A percentile compares a stretch with the other conserved stretches of the same genome.
These are phyloP conservation scores for Protea cynaroides DNA, from an alignment of 164 flowering plant genomes.

Conservation along the genomic window DNA sequence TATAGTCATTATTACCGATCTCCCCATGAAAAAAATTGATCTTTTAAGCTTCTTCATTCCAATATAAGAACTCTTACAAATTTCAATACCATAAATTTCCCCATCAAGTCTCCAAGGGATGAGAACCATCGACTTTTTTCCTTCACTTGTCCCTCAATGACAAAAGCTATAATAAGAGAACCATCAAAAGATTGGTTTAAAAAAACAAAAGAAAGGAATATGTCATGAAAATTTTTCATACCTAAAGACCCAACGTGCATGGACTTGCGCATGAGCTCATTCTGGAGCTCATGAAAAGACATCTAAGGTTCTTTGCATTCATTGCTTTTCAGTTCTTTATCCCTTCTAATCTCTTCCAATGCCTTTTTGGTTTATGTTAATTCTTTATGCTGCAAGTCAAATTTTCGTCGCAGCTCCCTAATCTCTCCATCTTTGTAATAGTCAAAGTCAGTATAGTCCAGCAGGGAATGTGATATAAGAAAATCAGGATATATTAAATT, in stretches of 20 bases:
- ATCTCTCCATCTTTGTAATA: constrained; percentile 20
- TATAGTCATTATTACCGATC: constrained; percentile 20
- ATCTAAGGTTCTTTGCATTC: constrained; percentile 80
- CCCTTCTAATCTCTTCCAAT: constrained; percentile 48
- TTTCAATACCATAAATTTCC: constrained; percentile 60
- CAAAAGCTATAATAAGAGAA: constrained; percentile 54
- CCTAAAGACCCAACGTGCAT: constrained; percentile 99
- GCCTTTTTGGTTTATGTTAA: constrained; percentile 41
- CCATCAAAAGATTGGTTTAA: constrained; percentile 2
- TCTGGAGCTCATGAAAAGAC: constrained; percentile 70
- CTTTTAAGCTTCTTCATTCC: constrained; percentile 1
- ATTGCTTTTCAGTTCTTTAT: constrained; percentile 53
- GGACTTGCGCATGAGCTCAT: no score
- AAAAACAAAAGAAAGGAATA: neutral
- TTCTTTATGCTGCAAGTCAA: constrained; percentile 43
- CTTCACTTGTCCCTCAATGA: no score
- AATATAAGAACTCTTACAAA: no score
- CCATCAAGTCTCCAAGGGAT: constrained; percentile 54
- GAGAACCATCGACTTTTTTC: constrained; percentile 82
- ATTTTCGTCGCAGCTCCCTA: constrained; percentile 31
- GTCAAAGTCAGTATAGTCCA: constrained; percentile 20
- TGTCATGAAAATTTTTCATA: constrained; percentile 22
- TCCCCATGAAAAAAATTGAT: constrained; percentile 10
- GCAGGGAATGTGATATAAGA: constrained; percentile 5
- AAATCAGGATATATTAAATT: no score